Percentiles rank a stretch among this genome's conserved stretches.
Evolutionary conservation across 371 early-diverging fungal genomes (phyloP).

Genomic region (Mucor mucedo): DNA sequence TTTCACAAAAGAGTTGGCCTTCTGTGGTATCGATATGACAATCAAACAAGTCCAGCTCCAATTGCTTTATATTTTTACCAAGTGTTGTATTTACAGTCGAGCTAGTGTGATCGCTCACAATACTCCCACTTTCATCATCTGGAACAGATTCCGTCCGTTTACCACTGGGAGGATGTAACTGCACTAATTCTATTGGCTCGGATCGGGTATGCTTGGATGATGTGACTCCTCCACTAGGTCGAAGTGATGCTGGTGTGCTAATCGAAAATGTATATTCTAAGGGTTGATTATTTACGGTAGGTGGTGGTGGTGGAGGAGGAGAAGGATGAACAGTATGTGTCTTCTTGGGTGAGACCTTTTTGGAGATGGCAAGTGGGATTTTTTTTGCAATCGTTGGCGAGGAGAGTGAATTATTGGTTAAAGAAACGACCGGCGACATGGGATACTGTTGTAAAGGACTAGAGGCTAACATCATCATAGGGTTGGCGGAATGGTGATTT

Average conservation of each 20-base stretch:
- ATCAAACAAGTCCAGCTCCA: slow-evolving; percentile 22
- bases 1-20: slow-evolving; percentile 33
- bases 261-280: slow-evolving; percentile 48
- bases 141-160: not conserved
- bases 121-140: too few species aligned
- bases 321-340: not conserved
- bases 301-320: not conserved
- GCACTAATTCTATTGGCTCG: slow-evolving; percentile 29
- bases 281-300: slow-evolving; percentile 16
- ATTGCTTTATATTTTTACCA: slow-evolving; percentile 18
- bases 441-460: slow-evolving; percentile 17
- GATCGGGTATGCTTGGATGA: slow-evolving; percentile 10
- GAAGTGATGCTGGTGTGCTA: slow-evolving; percentile 43
- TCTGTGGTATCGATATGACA: slow-evolving; percentile 32
- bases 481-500: slow-evolving; percentile 3
- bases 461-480: slow-evolving; percentile 12
- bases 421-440: slow-evolving; percentile 14
- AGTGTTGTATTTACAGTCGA: slow-evolving; percentile 14
- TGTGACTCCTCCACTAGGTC: slow-evolving; percentile 11
- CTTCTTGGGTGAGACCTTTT: slow-evolving; percentile 9
- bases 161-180: slow-evolving; percentile 25
- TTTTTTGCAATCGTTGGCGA: slow-evolving; percentile 1
- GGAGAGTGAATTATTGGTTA: not conserved
- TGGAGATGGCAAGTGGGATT: not conserved
- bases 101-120: not conserved